A percentile compares a stretch with the other conserved stretches of the same genome.
phyloP scores from a whole-genome alignment of 2,329 filamentous ascomycete genomes.

The Ophiostoma sp. region DNA sequence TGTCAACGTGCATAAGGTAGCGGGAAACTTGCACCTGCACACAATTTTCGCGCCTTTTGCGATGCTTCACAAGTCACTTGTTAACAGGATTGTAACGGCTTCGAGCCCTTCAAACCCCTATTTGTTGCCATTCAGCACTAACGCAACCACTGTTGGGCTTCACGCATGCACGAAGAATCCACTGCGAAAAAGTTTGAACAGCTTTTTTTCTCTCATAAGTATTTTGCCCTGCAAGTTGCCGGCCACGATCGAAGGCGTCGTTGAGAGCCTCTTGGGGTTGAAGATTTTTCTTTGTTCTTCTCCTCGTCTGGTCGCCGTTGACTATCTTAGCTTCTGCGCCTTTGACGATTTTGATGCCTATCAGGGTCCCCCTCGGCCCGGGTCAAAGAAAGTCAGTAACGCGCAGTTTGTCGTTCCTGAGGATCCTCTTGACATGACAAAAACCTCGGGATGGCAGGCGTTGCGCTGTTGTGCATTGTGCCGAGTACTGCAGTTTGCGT shows the following conservation, averaged over 20 bases:
- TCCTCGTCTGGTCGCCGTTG: neutral
- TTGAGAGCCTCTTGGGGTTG: neutral
- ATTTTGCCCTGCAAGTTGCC: slow-evolving; percentile 1
- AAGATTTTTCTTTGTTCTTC: neutral
- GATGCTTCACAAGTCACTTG: neutral
- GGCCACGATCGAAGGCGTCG: neutral
- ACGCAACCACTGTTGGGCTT: neutral
- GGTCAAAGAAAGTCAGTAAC: neutral
- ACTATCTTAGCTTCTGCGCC: neutral
- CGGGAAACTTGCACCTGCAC: neutral
- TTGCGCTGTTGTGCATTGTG: neutral
- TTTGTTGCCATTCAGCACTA: neutral
- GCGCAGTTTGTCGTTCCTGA: neutral
- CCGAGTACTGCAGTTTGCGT: neutral
- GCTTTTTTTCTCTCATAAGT: neutral
- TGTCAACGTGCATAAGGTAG: slow-evolving; percentile 6
- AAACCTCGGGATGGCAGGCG: neutral
- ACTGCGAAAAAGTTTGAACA: neutral
- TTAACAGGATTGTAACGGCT: neutral
- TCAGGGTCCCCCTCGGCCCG: neutral
- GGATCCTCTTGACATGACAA: neutral
- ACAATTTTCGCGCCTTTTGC: neutral
- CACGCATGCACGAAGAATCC: neutral
- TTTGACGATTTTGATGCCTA: neutral
- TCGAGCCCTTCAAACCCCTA: neutral